Evolutionary conservation across 164 flowering plant genomes (phyloP).

Genomic region (Umbilicus rupestris): DNA sequence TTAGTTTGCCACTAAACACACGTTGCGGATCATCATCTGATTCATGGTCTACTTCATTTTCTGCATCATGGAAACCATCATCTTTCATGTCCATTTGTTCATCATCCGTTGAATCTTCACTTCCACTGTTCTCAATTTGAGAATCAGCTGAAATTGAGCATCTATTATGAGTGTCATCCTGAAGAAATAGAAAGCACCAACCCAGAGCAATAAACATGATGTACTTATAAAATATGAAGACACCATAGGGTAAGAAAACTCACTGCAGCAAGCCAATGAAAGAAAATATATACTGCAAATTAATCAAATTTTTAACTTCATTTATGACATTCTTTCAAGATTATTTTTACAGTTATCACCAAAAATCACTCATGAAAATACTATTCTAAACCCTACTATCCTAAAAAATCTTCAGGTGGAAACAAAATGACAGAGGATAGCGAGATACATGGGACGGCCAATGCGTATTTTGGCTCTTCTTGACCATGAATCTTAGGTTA

Average conservation of each 20-base stretch:
- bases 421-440: too few relatives aligned
- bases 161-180: constrained; percentile 77
- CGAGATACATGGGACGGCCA: too few relatives aligned
- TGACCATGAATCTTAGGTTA: too few relatives aligned
- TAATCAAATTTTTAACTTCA: not conserved
- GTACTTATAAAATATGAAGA: not conserved
- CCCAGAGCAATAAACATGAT: not conserved
- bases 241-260: not conserved
- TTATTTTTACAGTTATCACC: not conserved
- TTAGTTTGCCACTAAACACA: constrained; percentile 69
- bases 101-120: constrained; percentile 78
- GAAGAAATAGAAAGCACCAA: constrained; percentile 16
- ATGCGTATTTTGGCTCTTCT: too few relatives aligned
- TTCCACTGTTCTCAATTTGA: constrained; percentile 66
- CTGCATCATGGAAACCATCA: constrained; percentile 83
- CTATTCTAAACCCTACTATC: not conserved
- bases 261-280: not conserved
- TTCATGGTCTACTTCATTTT: constrained; percentile 72
- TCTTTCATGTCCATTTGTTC: constrained; percentile 55
- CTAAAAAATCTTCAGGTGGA: too few relatives aligned
- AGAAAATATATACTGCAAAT: not conserved
- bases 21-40: constrained; percentile 51
- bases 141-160: constrained; percentile 87
- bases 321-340: not conserved
- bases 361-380: not conserved